A percentile compares a stretch with the other conserved stretches of the same genome.
Conservation (phyloP, 768 basidiomycete genomes). For the Kwoniella sp. region DNA sequence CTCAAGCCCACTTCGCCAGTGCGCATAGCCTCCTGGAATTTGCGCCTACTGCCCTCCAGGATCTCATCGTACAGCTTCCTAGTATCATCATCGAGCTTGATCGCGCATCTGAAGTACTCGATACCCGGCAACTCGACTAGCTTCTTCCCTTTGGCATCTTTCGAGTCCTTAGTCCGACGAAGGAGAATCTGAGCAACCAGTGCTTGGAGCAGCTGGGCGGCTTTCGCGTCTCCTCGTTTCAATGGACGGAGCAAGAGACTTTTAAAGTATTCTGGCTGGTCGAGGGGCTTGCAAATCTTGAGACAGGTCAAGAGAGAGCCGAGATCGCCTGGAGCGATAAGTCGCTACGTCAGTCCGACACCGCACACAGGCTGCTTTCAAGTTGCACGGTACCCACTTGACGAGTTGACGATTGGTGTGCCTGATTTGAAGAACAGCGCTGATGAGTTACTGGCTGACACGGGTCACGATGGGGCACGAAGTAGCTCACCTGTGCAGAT, state of each 20-base stretch:
- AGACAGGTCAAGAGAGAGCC: conserved; percentile 84
- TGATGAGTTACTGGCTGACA: neutral
- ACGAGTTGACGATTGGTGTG: conserved; percentile 77
- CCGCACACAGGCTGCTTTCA: neutral
- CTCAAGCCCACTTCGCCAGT: conserved; percentile 36
- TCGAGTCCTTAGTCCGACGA: conserved; percentile 66
- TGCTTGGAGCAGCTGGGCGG: conserved; percentile 67
- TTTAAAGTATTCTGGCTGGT: conserved; percentile 78
- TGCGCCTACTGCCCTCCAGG: conserved; percentile 15
- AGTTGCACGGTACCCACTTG: too few species aligned
- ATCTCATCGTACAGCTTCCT: conserved; percentile 45
- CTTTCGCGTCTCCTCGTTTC: conserved; percentile 68
- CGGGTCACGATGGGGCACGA: conserved; percentile 56
- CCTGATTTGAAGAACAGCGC: conserved; percentile 56
- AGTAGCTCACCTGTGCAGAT: conserved; percentile 50
- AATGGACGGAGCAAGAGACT: conserved; percentile 76
- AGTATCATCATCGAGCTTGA: conserved; percentile 45
- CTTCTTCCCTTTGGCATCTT: conserved; percentile 72
- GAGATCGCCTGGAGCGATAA: conserved; percentile 67
- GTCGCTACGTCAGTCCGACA: too few species aligned
- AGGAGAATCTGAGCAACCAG: conserved; percentile 23
- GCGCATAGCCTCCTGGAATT: conserved; percentile 32
- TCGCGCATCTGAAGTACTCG: conserved; percentile 63
- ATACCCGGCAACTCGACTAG: conserved; percentile 80
- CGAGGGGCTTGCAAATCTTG: conserved; percentile 79